Evolutionary conservation across 2,329 filamentous ascomycete genomes (phyloP).

Genomic region (Penicillium sp.): DNA sequence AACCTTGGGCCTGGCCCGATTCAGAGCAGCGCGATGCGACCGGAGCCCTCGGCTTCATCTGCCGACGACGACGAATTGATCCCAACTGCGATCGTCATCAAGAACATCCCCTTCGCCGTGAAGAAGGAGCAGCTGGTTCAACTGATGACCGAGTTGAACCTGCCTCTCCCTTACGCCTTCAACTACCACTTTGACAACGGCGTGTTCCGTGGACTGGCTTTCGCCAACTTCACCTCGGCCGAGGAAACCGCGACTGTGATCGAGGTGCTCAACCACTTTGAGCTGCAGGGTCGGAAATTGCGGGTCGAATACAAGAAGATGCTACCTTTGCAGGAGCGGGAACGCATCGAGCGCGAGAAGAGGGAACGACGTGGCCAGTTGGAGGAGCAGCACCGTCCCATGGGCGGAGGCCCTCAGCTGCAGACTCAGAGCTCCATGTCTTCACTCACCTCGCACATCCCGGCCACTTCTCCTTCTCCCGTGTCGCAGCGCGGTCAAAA

Average conservation of each 20-base stretch:
- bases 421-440: slow-evolving; percentile 86
- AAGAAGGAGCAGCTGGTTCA: slow-evolving; percentile 93
- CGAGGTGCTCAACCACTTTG: slow-evolving; percentile 90
- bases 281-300: slow-evolving; percentile 90
- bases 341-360: slow-evolving; percentile 96
- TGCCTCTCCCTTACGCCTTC: slow-evolving; percentile 96
- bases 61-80: slow-evolving; percentile 78
- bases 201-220: slow-evolving; percentile 91
- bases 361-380: slow-evolving; percentile 92
- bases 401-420: slow-evolving; percentile 60
- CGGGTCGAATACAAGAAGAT: slow-evolving; percentile 99
- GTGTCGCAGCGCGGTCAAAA: slow-evolving; percentile 57
- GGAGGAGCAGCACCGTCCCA: slow-evolving; percentile 90
- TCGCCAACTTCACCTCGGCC: slow-evolving; percentile 96
- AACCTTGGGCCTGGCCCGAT: slow-evolving; percentile 46
- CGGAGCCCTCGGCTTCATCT: slow-evolving; percentile 41
- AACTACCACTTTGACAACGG: slow-evolving; percentile 99
- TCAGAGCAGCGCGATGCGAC: slow-evolving; percentile 43
- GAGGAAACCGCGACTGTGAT: slow-evolving; percentile 94
- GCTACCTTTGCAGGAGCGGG: slow-evolving; percentile 89
- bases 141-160: slow-evolving; percentile 90
- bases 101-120: slow-evolving; percentile 98
- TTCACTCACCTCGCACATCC: slow-evolving; percentile 67
- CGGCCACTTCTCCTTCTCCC: slow-evolving; percentile 66
- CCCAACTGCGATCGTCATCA: slow-evolving; percentile 97